These are phyloP conservation scores for Aurantiochytrium sp. DNA, from an alignment of 108 stramenopile species.

Conservation along the genomic window DNA sequence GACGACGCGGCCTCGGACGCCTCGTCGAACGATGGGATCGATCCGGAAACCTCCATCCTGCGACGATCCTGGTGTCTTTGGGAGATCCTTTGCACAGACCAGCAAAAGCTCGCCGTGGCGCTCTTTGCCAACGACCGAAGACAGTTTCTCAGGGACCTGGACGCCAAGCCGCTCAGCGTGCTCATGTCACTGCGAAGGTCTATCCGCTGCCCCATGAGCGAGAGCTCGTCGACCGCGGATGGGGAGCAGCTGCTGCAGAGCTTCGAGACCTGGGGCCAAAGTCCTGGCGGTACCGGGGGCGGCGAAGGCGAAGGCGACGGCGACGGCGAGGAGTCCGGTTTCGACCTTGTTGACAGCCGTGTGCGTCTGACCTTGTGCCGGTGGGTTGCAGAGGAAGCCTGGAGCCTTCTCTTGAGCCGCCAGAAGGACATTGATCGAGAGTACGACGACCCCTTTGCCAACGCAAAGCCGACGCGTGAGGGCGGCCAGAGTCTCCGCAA, in stretches of 20 bases:
- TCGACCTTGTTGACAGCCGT: not conserved
- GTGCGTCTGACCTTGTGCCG: not conserved
- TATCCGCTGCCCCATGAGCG: not conserved
- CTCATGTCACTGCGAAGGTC: not conserved
- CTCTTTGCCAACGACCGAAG: not conserved
- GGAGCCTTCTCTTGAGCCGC: not conserved
- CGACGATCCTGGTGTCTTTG: not conserved
- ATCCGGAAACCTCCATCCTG: not conserved
- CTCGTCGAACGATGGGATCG: not conserved
- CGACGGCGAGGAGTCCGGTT: not conserved
- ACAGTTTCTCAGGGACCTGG: not conserved
- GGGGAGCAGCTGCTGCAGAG: not conserved
- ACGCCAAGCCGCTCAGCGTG: not conserved
- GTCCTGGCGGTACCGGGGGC: too few species aligned
- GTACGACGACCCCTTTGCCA: not conserved
- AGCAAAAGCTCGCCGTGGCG: not conserved
- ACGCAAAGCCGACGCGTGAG: not conserved
- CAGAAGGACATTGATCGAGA: not conserved
- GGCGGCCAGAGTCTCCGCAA: not conserved
- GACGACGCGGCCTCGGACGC: not conserved
- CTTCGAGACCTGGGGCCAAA: not conserved
- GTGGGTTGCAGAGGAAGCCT: not conserved
- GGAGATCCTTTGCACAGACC: slow-evolving; percentile 10
- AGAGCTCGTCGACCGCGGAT: not conserved
- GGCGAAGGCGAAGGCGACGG: too few species aligned